A percentile compares a stretch with the other conserved stretches of the same genome.
These are phyloP conservation scores for Westerdykella aurantiaca DNA, from an alignment of 2,329 filamentous ascomycete genomes.

Conservation along the genomic window DNA sequence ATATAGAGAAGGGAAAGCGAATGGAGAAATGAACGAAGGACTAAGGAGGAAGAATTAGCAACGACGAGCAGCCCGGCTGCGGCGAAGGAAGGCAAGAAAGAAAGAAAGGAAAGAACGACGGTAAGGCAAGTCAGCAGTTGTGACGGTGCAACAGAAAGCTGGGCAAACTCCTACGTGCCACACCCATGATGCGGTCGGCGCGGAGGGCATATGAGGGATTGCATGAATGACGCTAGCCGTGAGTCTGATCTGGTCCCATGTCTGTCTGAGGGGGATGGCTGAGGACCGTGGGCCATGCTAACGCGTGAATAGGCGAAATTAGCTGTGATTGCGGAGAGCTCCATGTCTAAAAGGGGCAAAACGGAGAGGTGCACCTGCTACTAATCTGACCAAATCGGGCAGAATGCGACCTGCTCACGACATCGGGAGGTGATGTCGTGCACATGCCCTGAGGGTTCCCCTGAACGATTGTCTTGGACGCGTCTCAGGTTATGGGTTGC, in stretches of 20 bases:
- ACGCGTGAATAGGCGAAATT: constrained; percentile 22
- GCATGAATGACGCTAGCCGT: constrained; percentile 36
- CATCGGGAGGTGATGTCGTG: no score
- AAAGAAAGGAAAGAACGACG: constrained; percentile 6
- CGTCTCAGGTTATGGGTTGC: constrained; percentile 29
- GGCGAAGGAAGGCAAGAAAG: constrained; percentile 30
- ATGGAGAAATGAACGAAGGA: constrained; percentile 24
- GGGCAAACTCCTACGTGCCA: constrained; percentile 33
- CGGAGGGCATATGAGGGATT: constrained; percentile 31
- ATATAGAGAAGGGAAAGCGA: constrained; percentile 20
- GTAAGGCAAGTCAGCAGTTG: constrained; percentile 24
- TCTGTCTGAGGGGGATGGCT: constrained; percentile 31
- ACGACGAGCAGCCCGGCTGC: constrained; percentile 32
- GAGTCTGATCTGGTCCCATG: constrained; percentile 30
- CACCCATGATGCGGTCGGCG: constrained; percentile 18
- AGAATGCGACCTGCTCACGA: constrained; percentile 1
- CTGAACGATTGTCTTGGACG: constrained; percentile 26
- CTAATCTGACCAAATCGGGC: constrained; percentile 17
- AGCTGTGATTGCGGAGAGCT: constrained; percentile 10
- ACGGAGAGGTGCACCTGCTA: constrained; percentile 6
- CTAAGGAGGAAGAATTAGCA: constrained; percentile 25
- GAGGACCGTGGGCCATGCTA: constrained; percentile 13
- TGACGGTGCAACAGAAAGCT: constrained; percentile 26
- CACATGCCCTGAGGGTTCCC: constrained; percentile 11
- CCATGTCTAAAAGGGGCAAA: constrained; percentile 14